phyloP scores from a whole-genome alignment of 495 filamentous ascomycete genomes.

The Melanomma pulvis-pyrius region DNA sequence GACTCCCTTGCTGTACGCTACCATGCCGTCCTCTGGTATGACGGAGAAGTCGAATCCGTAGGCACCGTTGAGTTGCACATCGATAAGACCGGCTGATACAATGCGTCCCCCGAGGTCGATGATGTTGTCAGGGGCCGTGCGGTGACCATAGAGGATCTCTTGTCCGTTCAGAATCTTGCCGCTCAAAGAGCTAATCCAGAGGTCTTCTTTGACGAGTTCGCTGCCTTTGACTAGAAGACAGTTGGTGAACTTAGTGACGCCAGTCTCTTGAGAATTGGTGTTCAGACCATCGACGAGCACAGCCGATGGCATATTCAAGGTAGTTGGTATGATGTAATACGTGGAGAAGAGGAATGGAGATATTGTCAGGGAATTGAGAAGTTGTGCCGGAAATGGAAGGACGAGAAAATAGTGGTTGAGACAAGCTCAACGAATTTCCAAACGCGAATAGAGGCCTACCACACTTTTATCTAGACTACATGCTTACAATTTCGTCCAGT shows the following conservation, averaged over 20 bases:
- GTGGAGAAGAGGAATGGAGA: slow-evolving; percentile 2
- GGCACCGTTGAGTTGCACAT: slow-evolving; percentile 83
- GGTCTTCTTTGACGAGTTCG: slow-evolving; percentile 67
- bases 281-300: slow-evolving; percentile 26
- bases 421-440: slow-evolving; percentile 34
- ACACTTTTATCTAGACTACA: slow-evolving; percentile 24
- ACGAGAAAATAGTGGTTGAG: slow-evolving; percentile 37
- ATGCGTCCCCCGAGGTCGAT: slow-evolving; percentile 79
- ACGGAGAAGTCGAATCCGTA: slow-evolving; percentile 85
- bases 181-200: slow-evolving; percentile 75
- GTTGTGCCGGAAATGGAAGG: slow-evolving; percentile 12
- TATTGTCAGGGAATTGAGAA: not conserved
- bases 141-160: slow-evolving; percentile 72
- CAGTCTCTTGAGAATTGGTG: slow-evolving; percentile 36
- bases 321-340: not conserved
- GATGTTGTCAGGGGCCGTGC: slow-evolving; percentile 59
- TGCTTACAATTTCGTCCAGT: not conserved
- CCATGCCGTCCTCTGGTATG: slow-evolving; percentile 62
- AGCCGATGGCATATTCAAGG: slow-evolving; percentile 37
- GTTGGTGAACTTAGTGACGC: slow-evolving; percentile 83
- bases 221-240: slow-evolving; percentile 69
- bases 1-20: slow-evolving; percentile 67
- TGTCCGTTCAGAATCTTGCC: slow-evolving; percentile 78
- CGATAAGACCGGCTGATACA: slow-evolving; percentile 78
- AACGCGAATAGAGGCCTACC: slow-evolving; percentile 2